A percentile compares a stretch with the other conserved stretches of the same genome.
Evolutionary conservation across 768 basidiomycete genomes (phyloP).

Genomic region (Suillus clintonianus): DNA sequence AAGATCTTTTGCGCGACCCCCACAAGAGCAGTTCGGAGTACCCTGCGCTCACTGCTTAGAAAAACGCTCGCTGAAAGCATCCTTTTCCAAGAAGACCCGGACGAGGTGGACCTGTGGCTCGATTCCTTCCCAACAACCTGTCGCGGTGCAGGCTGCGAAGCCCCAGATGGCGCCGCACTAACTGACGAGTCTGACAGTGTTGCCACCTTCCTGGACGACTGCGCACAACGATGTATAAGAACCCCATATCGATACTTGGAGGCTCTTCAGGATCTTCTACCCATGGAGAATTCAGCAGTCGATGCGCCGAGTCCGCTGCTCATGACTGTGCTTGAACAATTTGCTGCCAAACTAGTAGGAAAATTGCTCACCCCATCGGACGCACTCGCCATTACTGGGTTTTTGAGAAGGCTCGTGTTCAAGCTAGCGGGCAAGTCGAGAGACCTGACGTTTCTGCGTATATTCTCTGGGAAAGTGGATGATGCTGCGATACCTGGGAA

Average conservation of each 20-base stretch:
- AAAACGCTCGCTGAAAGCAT: slow-evolving; percentile 71
- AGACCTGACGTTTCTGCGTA: slow-evolving; percentile 42
- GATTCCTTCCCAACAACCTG: slow-evolving; percentile 51
- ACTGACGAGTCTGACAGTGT: slow-evolving; percentile 59
- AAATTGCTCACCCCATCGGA: slow-evolving; percentile 60
- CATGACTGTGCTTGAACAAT: slow-evolving; percentile 79
- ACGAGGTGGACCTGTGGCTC: slow-evolving; percentile 79
- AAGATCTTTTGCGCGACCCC: slow-evolving; percentile 55
- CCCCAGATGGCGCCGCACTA: slow-evolving; percentile 55
- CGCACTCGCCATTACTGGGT: slow-evolving; percentile 61
- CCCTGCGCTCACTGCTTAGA: slow-evolving; percentile 54
- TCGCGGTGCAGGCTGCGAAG: slow-evolving; percentile 36
- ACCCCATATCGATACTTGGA: slow-evolving; percentile 89
- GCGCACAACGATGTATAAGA: slow-evolving; percentile 77
- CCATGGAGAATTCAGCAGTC: slow-evolving; percentile 7
- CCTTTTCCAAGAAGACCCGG: slow-evolving; percentile 75
- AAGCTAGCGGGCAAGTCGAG: slow-evolving; percentile 57
- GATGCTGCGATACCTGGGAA: slow-evolving; percentile 27
- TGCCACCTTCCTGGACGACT: slow-evolving; percentile 80
- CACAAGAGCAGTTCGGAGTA: slow-evolving; percentile 52
- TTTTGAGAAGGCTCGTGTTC: slow-evolving; percentile 62
- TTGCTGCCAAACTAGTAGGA: slow-evolving; percentile 64
- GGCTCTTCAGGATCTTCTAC: slow-evolving; percentile 46
- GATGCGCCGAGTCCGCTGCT: slow-evolving; percentile 63
- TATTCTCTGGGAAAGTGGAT: slow-evolving; percentile 39